Evolutionary conservation across 176 grass and related monocot species (phyloP).

Genomic region (Leersia perrieri): DNA sequence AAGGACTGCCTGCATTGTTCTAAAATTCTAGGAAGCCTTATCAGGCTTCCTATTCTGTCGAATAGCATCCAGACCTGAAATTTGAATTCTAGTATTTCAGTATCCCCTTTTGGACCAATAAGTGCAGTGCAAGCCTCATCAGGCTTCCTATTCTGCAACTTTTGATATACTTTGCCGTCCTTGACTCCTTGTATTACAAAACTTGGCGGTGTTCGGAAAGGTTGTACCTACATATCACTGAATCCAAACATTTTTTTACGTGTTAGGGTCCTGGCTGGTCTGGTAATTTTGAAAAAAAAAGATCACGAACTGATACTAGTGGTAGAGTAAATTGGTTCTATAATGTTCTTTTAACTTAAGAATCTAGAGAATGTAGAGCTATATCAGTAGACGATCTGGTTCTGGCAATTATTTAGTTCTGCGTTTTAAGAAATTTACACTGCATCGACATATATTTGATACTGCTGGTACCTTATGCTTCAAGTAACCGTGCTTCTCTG

Average conservation of each 20-base stretch:
- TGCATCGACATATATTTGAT: background rate
- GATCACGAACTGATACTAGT: conserved; percentile 6
- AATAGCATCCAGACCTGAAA: conserved; percentile 17
- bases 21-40: background rate
- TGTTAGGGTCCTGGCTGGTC: background rate
- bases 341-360: background rate
- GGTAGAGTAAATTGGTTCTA: background rate
- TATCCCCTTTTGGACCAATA: conserved; percentile 5
- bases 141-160: background rate
- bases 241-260: background rate
- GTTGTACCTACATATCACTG: background rate
- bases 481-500: background rate
- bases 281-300: background rate
- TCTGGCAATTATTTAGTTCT: conserved; percentile 3
- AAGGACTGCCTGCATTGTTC: background rate
- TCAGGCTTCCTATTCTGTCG: too few species aligned
- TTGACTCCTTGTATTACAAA: background rate
- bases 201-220: background rate
- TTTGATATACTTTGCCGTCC: background rate
- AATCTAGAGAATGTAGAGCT: background rate
- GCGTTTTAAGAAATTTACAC: background rate
- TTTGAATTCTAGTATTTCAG: background rate
- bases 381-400: background rate
- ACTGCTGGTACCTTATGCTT: background rate
- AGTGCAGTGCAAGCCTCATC: background rate